Evolutionary conservation across 495 filamentous ascomycete species (phyloP).

Genomic region (Alectoria sarmentosa): DNA sequence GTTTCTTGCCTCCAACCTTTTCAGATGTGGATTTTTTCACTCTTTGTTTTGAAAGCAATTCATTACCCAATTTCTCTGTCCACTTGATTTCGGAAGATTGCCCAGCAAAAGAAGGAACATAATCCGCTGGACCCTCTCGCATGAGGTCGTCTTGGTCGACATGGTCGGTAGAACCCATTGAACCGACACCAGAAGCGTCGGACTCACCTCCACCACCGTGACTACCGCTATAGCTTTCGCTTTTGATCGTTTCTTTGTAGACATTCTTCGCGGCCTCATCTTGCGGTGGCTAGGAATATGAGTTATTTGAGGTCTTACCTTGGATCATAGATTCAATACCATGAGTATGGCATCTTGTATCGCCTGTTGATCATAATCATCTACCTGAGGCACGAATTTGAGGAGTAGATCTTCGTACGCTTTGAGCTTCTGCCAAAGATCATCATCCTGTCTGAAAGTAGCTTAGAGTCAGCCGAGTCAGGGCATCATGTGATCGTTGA

Average conservation of each 20-base stretch:
- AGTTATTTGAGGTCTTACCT: slow-evolving; percentile 7
- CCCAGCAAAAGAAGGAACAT: slow-evolving; percentile 50
- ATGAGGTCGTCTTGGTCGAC: slow-evolving; percentile 36
- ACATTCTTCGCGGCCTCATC: neutral
- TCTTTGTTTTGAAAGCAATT: slow-evolving; percentile 17
- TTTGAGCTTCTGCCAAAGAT: slow-evolving; percentile 42
- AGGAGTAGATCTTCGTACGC: slow-evolving; percentile 37
- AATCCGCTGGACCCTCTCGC: slow-evolving; percentile 31
- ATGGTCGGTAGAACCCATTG: slow-evolving; percentile 39
- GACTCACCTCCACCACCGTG: slow-evolving; percentile 24
- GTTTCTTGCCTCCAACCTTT: slow-evolving; percentile 7
- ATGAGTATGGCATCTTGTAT: slow-evolving; percentile 28
- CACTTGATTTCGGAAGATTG: slow-evolving; percentile 55
- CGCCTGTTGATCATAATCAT: slow-evolving; percentile 30
- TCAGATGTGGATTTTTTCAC: neutral
- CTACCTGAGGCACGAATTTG: slow-evolving; percentile 26
- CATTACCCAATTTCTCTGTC: slow-evolving; percentile 43
- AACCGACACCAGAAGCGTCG: slow-evolving; percentile 37
- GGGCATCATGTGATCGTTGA: neutral
- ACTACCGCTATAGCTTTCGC: slow-evolving; percentile 12
- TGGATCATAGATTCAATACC: slow-evolving; percentile 16
- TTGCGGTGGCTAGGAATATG: slow-evolving; percentile 4
- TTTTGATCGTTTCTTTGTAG: neutral
- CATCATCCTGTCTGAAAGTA: slow-evolving; percentile 38
- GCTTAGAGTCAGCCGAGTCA: slow-evolving; percentile 3